Conservation (phyloP, 306 rosid species). For the Pterocarpus macrocarpus region DNA sequence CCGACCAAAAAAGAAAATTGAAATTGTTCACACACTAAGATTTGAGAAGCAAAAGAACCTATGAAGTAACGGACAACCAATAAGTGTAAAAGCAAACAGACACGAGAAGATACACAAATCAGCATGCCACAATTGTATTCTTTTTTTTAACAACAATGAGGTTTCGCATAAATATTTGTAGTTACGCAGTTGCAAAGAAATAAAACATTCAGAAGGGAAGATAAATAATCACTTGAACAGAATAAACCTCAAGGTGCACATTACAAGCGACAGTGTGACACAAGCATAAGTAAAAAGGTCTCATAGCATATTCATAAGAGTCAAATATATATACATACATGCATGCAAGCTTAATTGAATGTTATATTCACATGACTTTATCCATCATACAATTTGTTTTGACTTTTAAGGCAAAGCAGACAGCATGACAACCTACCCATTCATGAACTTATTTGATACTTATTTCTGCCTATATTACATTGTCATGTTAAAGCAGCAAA, state of each 20-base stretch:
- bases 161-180: neutral
- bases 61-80: neutral
- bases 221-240: slow-evolving; percentile 5
- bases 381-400: neutral
- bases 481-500: slow-evolving; percentile 16
- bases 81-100: neutral
- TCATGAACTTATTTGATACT: neutral
- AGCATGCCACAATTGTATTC: neutral
- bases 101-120: neutral
- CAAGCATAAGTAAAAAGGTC: neutral
- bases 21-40: neutral
- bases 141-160: neutral
- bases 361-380: neutral
- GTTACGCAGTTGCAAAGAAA: neutral
- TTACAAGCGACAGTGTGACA: neutral
- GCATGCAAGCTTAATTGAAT: neutral
- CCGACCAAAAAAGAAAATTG: neutral
- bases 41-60: slow-evolving; percentile 9
- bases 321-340: neutral
- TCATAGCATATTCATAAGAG: neutral
- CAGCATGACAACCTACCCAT: slow-evolving; percentile 3
- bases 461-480: slow-evolving; percentile 4
- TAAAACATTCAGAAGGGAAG: neutral
- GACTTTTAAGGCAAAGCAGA: neutral
- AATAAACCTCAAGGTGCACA: slow-evolving; percentile 1